Evolutionary conservation across 2,329 filamentous ascomycete genomes (phyloP).

Genomic region (Rutstroemia sydowiana): DNA sequence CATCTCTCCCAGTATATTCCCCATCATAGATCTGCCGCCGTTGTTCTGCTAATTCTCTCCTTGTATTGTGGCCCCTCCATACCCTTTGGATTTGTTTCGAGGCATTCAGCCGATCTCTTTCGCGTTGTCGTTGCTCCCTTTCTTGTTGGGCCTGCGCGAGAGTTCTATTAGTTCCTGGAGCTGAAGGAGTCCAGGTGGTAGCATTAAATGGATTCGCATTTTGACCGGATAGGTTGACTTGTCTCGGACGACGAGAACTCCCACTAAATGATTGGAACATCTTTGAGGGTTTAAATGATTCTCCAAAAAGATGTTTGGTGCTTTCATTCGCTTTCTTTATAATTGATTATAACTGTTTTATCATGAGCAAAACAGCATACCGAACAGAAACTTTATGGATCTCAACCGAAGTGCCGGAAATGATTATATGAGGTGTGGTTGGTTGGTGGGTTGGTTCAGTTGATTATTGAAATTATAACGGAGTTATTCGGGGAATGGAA

Average conservation of each 20-base stretch:
- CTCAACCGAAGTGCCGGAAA: too few relatives aligned
- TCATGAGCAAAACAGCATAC: slow-evolving; percentile 18
- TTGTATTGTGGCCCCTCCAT: slow-evolving; percentile 71
- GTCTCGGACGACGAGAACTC: slow-evolving; percentile 73
- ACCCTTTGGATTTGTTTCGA: slow-evolving; percentile 65
- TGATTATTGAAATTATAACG: too few relatives aligned
- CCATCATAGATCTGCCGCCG: slow-evolving; percentile 58
- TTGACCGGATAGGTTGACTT: slow-evolving; percentile 90
- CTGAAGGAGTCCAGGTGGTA: slow-evolving; percentile 48
- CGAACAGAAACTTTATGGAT: too few relatives aligned
- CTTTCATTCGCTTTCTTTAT: slow-evolving; percentile 2
- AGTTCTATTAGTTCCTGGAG: slow-evolving; percentile 63
- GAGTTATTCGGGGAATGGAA: too few relatives aligned
- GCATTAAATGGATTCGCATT: slow-evolving; percentile 71
- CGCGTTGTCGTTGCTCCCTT: slow-evolving; percentile 69
- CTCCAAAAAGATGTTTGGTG: neutral
- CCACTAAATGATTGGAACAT: slow-evolving; percentile 96
- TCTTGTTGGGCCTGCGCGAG: slow-evolving; percentile 84
- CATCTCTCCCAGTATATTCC: slow-evolving; percentile 22
- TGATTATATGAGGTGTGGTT: too few relatives aligned
- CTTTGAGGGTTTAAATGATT: slow-evolving; percentile 21
- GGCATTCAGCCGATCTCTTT: slow-evolving; percentile 70
- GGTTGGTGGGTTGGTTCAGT: too few relatives aligned
- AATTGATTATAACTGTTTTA: slow-evolving; percentile 14
- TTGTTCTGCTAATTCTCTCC: slow-evolving; percentile 48